Evolutionary conservation across 192 early-diverging fungal genomes (phyloP).

Genomic region (Thoreauomyces humboldtii): DNA sequence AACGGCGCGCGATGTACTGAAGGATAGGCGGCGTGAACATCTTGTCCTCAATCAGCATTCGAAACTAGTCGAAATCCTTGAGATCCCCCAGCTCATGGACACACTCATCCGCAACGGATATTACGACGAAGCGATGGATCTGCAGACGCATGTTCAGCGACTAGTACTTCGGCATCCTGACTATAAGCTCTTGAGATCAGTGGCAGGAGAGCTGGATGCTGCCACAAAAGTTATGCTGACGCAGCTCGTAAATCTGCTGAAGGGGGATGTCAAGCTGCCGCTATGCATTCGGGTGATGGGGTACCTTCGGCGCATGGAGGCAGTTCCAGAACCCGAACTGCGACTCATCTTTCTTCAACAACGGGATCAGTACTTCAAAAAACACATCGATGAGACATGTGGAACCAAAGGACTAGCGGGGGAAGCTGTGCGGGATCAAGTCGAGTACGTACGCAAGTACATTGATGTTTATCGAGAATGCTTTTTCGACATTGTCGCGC

Average conservation of each 20-base stretch:
- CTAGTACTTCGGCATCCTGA: constrained; percentile 54
- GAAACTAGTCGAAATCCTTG: constrained; percentile 65
- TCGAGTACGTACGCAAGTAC: constrained; percentile 70
- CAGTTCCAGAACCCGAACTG: constrained; percentile 69
- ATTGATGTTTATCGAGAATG: constrained; percentile 72
- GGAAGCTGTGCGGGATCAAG: constrained; percentile 35
- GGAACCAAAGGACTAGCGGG: constrained; percentile 7
- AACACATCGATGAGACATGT: constrained; percentile 50
- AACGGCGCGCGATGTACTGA: background rate
- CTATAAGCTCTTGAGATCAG: constrained; percentile 52
- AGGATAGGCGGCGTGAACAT: constrained; percentile 5
- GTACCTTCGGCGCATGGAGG: constrained; percentile 70
- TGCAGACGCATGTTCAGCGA: constrained; percentile 65
- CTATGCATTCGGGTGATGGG: constrained; percentile 74
- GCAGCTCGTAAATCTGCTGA: constrained; percentile 66
- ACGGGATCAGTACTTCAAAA: constrained; percentile 59
- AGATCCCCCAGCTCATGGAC: constrained; percentile 79
- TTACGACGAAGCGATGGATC: constrained; percentile 82
- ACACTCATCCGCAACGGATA: constrained; percentile 76
- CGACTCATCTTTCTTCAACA: constrained; percentile 72
- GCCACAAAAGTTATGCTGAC: constrained; percentile 56
- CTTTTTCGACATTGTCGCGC: constrained; percentile 78
- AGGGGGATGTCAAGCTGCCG: constrained; percentile 71
- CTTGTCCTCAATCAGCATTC: constrained; percentile 27
- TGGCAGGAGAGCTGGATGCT: constrained; percentile 62